These are phyloP conservation scores for Myochromella boudieri DNA, from an alignment of 768 basidiomycete genomes.

Conservation along the genomic window DNA sequence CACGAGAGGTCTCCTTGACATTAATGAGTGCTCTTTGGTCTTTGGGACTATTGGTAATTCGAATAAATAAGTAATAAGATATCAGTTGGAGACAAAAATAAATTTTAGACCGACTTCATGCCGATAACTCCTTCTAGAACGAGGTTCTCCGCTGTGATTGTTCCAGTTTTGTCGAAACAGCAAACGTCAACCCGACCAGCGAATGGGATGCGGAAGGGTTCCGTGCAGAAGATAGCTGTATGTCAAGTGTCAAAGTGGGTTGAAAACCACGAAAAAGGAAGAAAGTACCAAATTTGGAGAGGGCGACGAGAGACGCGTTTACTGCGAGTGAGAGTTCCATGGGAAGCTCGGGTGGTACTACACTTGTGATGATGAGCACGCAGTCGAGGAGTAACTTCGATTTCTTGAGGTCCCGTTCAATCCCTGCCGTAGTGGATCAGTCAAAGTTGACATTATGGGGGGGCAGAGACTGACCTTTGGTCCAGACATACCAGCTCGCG, in stretches of 20 bases:
- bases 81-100: background rate
- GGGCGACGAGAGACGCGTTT: conserved; percentile 89
- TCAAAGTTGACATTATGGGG: background rate
- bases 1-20: conserved; percentile 71
- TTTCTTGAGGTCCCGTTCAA: conserved; percentile 91
- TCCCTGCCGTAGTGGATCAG: conserved; percentile 46
- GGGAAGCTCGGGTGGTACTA: conserved; percentile 95
- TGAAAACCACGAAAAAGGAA: background rate
- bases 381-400: conserved; percentile 94
- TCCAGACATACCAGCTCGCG: conserved; percentile 98
- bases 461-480: conserved; percentile 61
- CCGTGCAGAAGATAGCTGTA: conserved; percentile 96
- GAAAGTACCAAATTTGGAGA: conserved; percentile 85
- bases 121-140: conserved; percentile 94
- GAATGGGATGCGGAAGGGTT: conserved; percentile 95
- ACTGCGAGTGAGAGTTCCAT: conserved; percentile 98
- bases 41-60: conserved; percentile 38
- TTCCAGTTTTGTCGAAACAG: conserved; percentile 99
- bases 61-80: conserved; percentile 4
- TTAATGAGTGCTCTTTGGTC: conserved; percentile 71
- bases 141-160: conserved; percentile 94
- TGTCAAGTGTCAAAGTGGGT: background rate
- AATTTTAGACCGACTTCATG: conserved; percentile 64
- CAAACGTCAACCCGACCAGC: conserved; percentile 97
- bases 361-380: conserved; percentile 93